A percentile compares a stretch with the other conserved stretches of the same genome.
These are phyloP conservation scores for Magnaporthiopsis incrustans DNA, from an alignment of 2,329 filamentous ascomycete genomes.

Conservation along the genomic window DNA sequence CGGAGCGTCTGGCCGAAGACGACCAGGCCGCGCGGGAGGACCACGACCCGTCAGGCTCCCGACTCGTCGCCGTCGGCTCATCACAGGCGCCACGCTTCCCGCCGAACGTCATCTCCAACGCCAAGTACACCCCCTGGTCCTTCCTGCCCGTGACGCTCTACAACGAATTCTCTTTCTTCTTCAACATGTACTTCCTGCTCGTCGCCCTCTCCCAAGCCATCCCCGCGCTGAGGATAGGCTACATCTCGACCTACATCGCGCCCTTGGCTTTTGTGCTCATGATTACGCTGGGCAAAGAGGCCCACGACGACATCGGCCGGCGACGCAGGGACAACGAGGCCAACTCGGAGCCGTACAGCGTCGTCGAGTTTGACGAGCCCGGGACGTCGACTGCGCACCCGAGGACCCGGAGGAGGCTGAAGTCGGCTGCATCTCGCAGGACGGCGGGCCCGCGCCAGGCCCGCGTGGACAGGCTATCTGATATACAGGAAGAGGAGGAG, in stretches of 20 bases:
- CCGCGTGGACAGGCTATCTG: conserved; percentile 42
- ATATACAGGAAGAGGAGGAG: conserved; percentile 64
- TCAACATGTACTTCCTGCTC: conserved; percentile 97
- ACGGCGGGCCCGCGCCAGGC: conserved; percentile 23
- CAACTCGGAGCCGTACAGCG: conserved; percentile 81
- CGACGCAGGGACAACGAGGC: conserved; percentile 85
- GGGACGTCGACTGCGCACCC: conserved; percentile 21
- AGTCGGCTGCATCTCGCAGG: conserved; percentile 33
- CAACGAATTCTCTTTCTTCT: conserved; percentile 99
- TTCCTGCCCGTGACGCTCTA: conserved; percentile 93
- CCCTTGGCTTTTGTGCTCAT: conserved; percentile 85
- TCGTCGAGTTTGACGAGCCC: conserved; percentile 63
- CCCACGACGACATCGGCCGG: conserved; percentile 83
- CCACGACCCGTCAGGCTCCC: conserved; percentile 60
- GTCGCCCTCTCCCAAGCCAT: conserved; percentile 93
- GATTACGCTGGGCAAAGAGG: conserved; percentile 93
- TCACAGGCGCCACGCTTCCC: conserved; percentile 70
- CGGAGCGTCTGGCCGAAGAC: conserved; percentile 22
- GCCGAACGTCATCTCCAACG: conserved; percentile 87
- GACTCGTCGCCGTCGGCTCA: conserved; percentile 69
- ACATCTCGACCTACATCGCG: conserved; percentile 88
- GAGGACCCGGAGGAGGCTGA: conserved; percentile 35
- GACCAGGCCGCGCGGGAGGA: conserved; percentile 36
- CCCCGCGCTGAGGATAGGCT: conserved; percentile 82
- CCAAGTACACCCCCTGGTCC: conserved; percentile 92